Evolutionary conservation across 164 flowering plant species (phyloP).

Genomic region (Piper betle): DNA sequence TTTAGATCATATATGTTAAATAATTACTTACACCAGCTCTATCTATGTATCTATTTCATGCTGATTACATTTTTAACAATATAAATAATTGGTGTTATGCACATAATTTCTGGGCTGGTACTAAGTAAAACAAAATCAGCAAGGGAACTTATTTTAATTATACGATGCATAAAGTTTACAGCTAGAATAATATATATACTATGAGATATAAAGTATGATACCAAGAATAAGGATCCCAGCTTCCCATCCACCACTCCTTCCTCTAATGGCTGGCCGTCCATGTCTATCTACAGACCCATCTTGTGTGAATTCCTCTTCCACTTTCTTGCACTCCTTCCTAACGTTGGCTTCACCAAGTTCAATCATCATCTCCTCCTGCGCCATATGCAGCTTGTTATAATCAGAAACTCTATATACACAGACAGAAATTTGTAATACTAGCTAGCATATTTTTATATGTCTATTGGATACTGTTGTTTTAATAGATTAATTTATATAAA

Average conservation of each 20-base stretch:
- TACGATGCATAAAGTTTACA: no score
- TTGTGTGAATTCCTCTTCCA: slow-evolving; percentile 38
- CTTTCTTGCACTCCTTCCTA: slow-evolving; percentile 9
- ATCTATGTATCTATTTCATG: no score
- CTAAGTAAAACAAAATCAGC: no score
- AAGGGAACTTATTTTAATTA: no score
- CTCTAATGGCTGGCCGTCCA: slow-evolving; percentile 63
- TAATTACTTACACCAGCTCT: no score
- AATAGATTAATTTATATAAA: not conserved
- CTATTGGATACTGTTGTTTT: no score
- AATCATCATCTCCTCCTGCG: slow-evolving; percentile 21
- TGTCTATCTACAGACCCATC: slow-evolving; percentile 73
- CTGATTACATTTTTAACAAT: no score
- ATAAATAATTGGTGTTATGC: no score
- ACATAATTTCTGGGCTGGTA: no score
- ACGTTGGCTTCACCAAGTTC: slow-evolving; percentile 6
- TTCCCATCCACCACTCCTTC: slow-evolving; percentile 57
- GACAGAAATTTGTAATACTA: no score
- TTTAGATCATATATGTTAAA: no score
- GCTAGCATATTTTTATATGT: not conserved
- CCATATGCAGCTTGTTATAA: not conserved
- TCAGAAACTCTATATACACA: not conserved
- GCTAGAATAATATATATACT: no score
- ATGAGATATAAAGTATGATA: slow-evolving; percentile 7
- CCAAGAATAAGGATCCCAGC: slow-evolving; percentile 72